Base-by-base conservation (phyloP, 805 yeast species). In the Nakazawaea holstii region DNA sequence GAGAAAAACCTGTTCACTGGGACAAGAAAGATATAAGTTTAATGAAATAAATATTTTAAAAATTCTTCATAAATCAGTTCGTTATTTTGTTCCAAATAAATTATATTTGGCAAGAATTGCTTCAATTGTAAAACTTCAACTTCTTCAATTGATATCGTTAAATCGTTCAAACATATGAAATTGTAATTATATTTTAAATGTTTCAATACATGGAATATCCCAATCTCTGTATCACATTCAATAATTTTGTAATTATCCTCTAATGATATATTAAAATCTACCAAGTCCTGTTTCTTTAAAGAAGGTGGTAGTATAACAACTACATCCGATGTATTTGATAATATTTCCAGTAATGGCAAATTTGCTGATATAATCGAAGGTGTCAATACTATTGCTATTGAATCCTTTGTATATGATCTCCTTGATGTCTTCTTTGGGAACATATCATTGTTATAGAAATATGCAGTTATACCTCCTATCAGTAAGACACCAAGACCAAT, bases 1-100 rank as follows among this genome's bases (percentile, higher is more conserved):
- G 84, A 80, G 55, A 70, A 70, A 20, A 69, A 80, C 10, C 79
- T 76, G 0, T 74, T 79, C 54, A 83, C 84, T 2, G 72, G 69
- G 31, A 63, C 72, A 48, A 65, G 82, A 49, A 71, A 77, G 55
- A 70, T 80, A 33, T 62, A 63, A 5, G 47, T 50, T 17, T 52
- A 55, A 35, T 42, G 40, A 15, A 46, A 52, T 27, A 27, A 31
- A 35, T 20, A 13, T 36, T 37, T 43, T 33, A 17, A 38, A 33
- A 53, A 35, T 14, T 46, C 51, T 24, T 48, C 40, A n/a, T 29
- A 31, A 30, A 46, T 41, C 42, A 41, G 17, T 14, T 46, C 45
- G 9, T 46, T 41, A 17, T 46, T 41, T 26, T 46, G 45, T 14
- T 50, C 50, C 13, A 61, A 29, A 26, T 53, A 57, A 7, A 51